These are phyloP conservation scores for Phytopythium cucurbitacearum DNA, from an alignment of 352 stramenopile genomes.

Conservation along the genomic window DNA sequence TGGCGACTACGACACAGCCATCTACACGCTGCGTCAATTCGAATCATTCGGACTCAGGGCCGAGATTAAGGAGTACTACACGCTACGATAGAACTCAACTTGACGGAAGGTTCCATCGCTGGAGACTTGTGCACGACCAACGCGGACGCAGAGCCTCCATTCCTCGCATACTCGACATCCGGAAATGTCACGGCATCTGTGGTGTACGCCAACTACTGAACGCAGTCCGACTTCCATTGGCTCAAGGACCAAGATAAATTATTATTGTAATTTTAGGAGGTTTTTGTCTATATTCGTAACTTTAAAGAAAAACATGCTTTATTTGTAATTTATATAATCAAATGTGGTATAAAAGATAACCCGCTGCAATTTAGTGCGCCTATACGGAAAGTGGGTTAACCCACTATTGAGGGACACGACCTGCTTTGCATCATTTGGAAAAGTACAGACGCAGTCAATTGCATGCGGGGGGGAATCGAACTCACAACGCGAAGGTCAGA, in stretches of 20 bases:
- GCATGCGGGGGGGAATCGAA: no score
- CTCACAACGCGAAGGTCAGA: no score
- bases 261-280: no score
- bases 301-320: no score
- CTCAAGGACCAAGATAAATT: constrained; percentile 37
- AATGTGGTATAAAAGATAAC: no score
- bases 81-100: constrained; percentile 35
- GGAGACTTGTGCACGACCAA: constrained; percentile 17
- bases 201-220: constrained; percentile 86
- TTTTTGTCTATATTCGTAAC: no score
- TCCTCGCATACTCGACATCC: constrained; percentile 69
- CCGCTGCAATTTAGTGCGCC: no score
- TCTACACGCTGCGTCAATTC: constrained; percentile 35
- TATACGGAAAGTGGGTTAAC: no score
- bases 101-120: background rate
- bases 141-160: constrained; percentile 47
- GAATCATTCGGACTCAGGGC: constrained; percentile 34
- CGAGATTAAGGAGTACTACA: constrained; percentile 42
- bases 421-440: no score
- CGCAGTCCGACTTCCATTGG: constrained; percentile 59
- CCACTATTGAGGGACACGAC: no score
- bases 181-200: constrained; percentile 56
- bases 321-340: no score
- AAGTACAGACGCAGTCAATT: no score
- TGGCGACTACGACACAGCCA: constrained; percentile 28